Conservation (phyloP, 352 stramenopile species). For the Phytopythium litorale region DNA sequence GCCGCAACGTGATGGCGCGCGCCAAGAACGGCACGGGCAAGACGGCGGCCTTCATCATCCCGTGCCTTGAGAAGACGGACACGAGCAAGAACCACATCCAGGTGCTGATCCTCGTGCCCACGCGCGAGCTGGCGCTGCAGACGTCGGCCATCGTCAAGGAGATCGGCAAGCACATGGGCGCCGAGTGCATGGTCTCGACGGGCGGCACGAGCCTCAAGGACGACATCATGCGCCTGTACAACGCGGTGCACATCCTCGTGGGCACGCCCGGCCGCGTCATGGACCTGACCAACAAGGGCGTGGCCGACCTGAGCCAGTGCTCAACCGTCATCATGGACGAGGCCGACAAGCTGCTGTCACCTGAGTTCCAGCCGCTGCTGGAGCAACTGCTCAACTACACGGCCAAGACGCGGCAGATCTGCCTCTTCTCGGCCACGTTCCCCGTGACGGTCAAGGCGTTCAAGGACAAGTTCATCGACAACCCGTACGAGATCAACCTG, state of each 20-base stretch:
- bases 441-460: conserved; percentile 99
- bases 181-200: conserved; percentile 98
- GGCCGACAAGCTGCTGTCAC: conserved; percentile 98
- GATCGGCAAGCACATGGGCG: conserved; percentile 97
- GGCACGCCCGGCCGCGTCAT: conserved; percentile 98
- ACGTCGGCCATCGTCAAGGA: conserved; percentile 98
- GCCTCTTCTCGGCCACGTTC: conserved; percentile 99
- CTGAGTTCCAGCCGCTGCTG: conserved; percentile 97
- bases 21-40: conserved; percentile 99
- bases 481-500: conserved; percentile 99
- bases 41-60: conserved; percentile 99
- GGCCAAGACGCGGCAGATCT: conserved; percentile 96
- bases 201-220: conserved; percentile 98
- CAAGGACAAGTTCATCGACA: conserved; percentile 97
- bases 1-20: conserved; percentile 96
- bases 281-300: conserved; percentile 97
- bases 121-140: conserved; percentile 98
- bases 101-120: conserved; percentile 98
- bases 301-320: conserved; percentile 96
- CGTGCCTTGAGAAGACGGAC: conserved; percentile 99
- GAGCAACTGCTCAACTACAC: conserved; percentile 97
- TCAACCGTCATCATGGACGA: conserved; percentile 99
- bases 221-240: conserved; percentile 99
- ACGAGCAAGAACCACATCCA: conserved; percentile 96
- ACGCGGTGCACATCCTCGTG: conserved; percentile 98